These are phyloP conservation scores for Agaricus sinodeliciosus DNA, from an alignment of 768 basidiomycete species.

Conservation along the genomic window DNA sequence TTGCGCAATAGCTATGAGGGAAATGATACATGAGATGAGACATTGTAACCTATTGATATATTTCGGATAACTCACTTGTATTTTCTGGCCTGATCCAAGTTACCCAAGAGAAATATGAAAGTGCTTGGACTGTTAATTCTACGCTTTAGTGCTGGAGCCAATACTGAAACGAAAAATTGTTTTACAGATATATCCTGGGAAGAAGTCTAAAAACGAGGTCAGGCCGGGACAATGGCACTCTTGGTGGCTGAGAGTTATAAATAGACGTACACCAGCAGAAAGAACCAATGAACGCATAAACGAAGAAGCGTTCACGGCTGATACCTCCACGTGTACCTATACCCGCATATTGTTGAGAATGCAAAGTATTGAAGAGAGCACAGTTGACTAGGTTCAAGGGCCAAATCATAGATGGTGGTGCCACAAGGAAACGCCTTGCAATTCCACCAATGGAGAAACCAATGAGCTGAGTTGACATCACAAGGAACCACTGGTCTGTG, in stretches of 20 bases:
- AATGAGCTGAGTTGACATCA: constrained; percentile 62
- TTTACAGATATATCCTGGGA: constrained; percentile 37
- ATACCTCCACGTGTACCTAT: constrained; percentile 54
- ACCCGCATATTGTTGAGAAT: constrained; percentile 61
- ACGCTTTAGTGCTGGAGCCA: background rate
- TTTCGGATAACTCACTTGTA: constrained; percentile 27
- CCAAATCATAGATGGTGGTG: constrained; percentile 62
- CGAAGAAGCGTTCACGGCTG: constrained; percentile 66
- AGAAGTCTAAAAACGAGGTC: constrained; percentile 24
- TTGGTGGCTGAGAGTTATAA: background rate
- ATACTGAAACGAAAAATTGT: background rate
- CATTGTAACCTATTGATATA: background rate
- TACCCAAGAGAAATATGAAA: constrained; percentile 55
- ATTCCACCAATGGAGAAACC: constrained; percentile 77
- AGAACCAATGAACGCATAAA: constrained; percentile 49
- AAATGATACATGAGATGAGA: background rate
- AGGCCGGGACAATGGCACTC: background rate
- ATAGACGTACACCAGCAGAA: constrained; percentile 49
- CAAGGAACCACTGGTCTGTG: constrained; percentile 63
- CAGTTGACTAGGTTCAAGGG: constrained; percentile 65
- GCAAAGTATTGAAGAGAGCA: constrained; percentile 70
- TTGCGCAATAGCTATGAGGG: constrained; percentile 31
- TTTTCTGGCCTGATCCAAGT: constrained; percentile 46
- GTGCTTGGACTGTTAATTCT: constrained; percentile 32
- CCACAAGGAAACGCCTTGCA: constrained; percentile 65